Conservation (phyloP, 2,329 filamentous ascomycete species). For the Fusarium compactum region DNA sequence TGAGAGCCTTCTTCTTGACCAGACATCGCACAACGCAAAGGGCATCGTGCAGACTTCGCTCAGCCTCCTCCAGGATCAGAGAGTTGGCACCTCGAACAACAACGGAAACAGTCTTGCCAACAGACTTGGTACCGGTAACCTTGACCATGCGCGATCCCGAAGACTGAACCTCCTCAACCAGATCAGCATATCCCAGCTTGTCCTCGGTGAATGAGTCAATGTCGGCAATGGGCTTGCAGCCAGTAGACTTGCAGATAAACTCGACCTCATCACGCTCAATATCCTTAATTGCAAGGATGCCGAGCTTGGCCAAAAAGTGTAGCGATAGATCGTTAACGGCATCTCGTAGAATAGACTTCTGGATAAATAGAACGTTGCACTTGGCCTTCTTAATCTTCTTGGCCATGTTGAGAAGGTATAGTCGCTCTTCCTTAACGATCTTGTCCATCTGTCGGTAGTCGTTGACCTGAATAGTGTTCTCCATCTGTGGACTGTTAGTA, state of each 20-base stretch:
- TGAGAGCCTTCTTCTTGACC: slow-evolving; percentile 99
- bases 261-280: slow-evolving; percentile 99
- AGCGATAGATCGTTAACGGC: slow-evolving; percentile 97
- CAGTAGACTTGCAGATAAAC: slow-evolving; percentile 98
- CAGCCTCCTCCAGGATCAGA: slow-evolving; percentile 95
- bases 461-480: slow-evolving; percentile 99
- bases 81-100: slow-evolving; percentile 94
- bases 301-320: slow-evolving; percentile 97
- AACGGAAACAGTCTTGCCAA: slow-evolving; percentile 91
- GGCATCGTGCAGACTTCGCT: slow-evolving; percentile 95
- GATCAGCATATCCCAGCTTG: slow-evolving; percentile 92
- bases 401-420: slow-evolving; percentile 97
- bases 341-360: slow-evolving; percentile 97
- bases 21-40: slow-evolving; percentile 97
- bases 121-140: slow-evolving; percentile 88
- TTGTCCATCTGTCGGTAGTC: slow-evolving; percentile 99
- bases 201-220: slow-evolving; percentile 99
- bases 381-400: slow-evolving; percentile 99
- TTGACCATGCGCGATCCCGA: slow-evolving; percentile 94
- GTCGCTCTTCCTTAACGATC: slow-evolving; percentile 98
- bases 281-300: slow-evolving; percentile 95
- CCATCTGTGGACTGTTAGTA: slow-evolving; percentile 74
- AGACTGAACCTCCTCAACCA: slow-evolving; percentile 91
- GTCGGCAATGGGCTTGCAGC: slow-evolving; percentile 98
- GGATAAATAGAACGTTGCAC: slow-evolving; percentile 97